A percentile compares a stretch with the other conserved stretches of the same genome.
Evolutionary conservation across 805 yeast species (phyloP).

Genomic region (Candida tibetensis): DNA sequence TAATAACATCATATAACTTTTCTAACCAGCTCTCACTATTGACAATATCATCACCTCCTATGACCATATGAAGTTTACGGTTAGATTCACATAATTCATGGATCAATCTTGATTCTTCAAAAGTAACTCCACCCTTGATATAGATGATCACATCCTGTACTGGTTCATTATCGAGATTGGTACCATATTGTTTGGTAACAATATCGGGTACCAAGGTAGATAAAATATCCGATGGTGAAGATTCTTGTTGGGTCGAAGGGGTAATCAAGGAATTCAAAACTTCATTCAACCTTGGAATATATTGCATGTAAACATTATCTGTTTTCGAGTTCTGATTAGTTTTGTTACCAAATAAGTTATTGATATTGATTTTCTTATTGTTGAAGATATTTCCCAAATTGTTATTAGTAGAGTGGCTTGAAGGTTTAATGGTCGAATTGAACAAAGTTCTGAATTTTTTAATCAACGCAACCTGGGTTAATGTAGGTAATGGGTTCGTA

Average conservation of each 20-base stretch:
- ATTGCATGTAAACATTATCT: slow-evolving; percentile 87
- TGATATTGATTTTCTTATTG: slow-evolving; percentile 31
- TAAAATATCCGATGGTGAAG: slow-evolving; percentile 12
- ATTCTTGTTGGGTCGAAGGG: slow-evolving; percentile 10
- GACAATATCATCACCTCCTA: slow-evolving; percentile 64
- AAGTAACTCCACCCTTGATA: slow-evolving; percentile 86
- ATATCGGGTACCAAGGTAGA: slow-evolving; percentile 41
- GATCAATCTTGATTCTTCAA: slow-evolving; percentile 84
- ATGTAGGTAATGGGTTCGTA: slow-evolving; percentile 32
- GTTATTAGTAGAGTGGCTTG: slow-evolving; percentile 10
- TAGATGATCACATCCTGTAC: slow-evolving; percentile 70
- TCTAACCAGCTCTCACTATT: slow-evolving; percentile 37
- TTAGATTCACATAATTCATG: slow-evolving; percentile 62
- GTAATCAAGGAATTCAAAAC: slow-evolving; percentile 23
- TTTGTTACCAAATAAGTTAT: slow-evolving; percentile 28
- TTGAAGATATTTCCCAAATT: slow-evolving; percentile 30
- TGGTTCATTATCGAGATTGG: slow-evolving; percentile 22
- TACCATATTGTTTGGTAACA: slow-evolving; percentile 27
- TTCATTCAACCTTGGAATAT: slow-evolving; percentile 67
- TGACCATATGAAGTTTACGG: slow-evolving; percentile 58
- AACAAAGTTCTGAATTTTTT: slow-evolving; percentile 27
- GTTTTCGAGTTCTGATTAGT: slow-evolving; percentile 26
- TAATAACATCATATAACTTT: slow-evolving; percentile 30
- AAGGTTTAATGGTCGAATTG: slow-evolving; percentile 10
- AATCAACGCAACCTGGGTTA: slow-evolving; percentile 30